A percentile compares a stretch with the other conserved stretches of the same genome.
Conservation (phyloP, 768 basidiomycete species). For the Lentinus tigrinus region DNA sequence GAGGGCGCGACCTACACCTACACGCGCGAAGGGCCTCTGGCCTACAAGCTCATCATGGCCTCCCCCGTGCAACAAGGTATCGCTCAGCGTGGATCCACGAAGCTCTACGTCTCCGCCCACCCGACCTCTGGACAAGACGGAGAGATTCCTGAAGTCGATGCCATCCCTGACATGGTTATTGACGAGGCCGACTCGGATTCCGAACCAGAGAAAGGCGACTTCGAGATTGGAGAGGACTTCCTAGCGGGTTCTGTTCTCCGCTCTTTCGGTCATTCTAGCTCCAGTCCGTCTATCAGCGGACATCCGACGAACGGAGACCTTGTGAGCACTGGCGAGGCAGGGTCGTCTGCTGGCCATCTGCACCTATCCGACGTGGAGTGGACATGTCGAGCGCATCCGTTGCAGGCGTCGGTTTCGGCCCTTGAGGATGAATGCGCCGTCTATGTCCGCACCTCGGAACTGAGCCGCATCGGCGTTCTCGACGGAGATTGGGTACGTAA, state of each 20-base stretch:
- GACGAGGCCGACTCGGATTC: slow-evolving; percentile 4
- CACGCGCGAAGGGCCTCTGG: slow-evolving; percentile 16
- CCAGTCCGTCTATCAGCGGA: background rate
- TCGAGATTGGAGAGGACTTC: slow-evolving; percentile 77
- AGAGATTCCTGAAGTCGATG: slow-evolving; percentile 34
- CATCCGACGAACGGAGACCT: slow-evolving; percentile 8
- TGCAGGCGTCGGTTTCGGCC: slow-evolving; percentile 33
- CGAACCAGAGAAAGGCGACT: slow-evolving; percentile 20
- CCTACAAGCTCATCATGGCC: slow-evolving; percentile 49
- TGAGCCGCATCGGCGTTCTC: slow-evolving; percentile 64
- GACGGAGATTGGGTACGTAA: slow-evolving; percentile 75
- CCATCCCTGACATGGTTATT: slow-evolving; percentile 9
- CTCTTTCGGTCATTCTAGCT: slow-evolving; percentile 5
- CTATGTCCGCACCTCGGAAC: slow-evolving; percentile 61
- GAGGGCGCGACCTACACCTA: slow-evolving; percentile 43
- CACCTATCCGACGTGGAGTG: slow-evolving; percentile 14
- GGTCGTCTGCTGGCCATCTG: slow-evolving; percentile 6
- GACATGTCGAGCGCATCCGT: slow-evolving; percentile 24
- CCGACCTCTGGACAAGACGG: background rate
- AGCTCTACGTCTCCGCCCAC: slow-evolving; percentile 32
- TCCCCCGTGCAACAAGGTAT: slow-evolving; percentile 77
- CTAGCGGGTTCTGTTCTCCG: slow-evolving; percentile 51
- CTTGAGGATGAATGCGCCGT: slow-evolving; percentile 53
- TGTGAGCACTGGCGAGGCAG: slow-evolving; percentile 21
- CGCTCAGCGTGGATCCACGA: slow-evolving; percentile 46